Percentiles rank a stretch among this genome's conserved stretches.
phyloP scores from a whole-genome alignment of 1,284 basidiomycete species.

The Cutaneotrichosporon cavernicola region DNA sequence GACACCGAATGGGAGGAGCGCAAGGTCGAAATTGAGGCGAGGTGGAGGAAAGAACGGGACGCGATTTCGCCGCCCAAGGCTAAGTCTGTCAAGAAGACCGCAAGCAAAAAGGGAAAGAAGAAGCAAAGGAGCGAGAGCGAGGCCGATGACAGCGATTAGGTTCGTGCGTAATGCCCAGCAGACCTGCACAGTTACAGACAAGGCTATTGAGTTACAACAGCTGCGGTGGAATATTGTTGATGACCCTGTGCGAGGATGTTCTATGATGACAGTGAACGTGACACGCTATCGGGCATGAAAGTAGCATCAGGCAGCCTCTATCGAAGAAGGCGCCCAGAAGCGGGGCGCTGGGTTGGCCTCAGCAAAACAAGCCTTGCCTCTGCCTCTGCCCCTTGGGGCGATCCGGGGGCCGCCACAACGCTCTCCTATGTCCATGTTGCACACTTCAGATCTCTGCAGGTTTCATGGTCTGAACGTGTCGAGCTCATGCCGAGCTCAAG shows the following conservation, averaged over 20 bases:
- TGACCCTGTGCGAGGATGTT: not conserved
- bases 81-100: conserved; percentile 31
- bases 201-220: too few species aligned
- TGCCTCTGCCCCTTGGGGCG: too few species aligned
- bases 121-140: conserved; percentile 29
- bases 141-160: conserved; percentile 1
- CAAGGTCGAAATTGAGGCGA: conserved; percentile 36
- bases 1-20: conserved; percentile 43
- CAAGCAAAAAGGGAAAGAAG: conserved; percentile 29
- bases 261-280: not conserved
- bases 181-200: not conserved
- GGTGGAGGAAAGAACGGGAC: conserved; percentile 44
- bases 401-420: too few species aligned
- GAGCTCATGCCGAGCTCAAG: too few species aligned
- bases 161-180: not conserved
- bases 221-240: not conserved
- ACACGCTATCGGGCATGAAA: not conserved
- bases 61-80: conserved; percentile 44
- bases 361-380: too few species aligned
- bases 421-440: too few species aligned
- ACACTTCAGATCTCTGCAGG: too few species aligned
- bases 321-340: too few species aligned
- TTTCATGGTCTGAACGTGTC: too few species aligned
- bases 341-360: too few species aligned
- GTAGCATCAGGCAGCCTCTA: too few species aligned